phyloP scores from a whole-genome alignment of 805 yeast species.

The Pichia thaimueangensis region DNA sequence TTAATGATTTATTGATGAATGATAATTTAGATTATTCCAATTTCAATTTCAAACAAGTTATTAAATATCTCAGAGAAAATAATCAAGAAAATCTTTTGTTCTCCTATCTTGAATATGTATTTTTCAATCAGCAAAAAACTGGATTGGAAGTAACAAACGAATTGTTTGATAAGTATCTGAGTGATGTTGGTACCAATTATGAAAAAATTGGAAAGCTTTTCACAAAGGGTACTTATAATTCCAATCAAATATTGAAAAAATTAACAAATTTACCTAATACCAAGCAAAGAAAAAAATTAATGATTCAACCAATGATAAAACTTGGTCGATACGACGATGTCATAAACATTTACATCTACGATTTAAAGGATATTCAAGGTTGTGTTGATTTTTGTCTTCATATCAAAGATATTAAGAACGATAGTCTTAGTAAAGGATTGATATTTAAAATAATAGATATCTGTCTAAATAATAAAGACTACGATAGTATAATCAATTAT shows the following conservation, averaged over 20 bases:
- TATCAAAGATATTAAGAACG: slow-evolving; percentile 30
- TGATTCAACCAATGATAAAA: slow-evolving; percentile 52
- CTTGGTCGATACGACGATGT: slow-evolving; percentile 58
- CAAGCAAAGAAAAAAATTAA: slow-evolving; percentile 33
- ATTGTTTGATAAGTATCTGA: slow-evolving; percentile 41
- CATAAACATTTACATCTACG: slow-evolving; percentile 52
- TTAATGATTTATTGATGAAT: slow-evolving; percentile 53
- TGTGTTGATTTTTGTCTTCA: slow-evolving; percentile 58
- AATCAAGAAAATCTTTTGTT: slow-evolving; percentile 26
- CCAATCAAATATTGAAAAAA: slow-evolving; percentile 28
- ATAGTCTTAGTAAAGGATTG: slow-evolving; percentile 18
- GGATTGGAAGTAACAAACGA: slow-evolving; percentile 36
- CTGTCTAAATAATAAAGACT: slow-evolving; percentile 22
- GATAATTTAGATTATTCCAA: slow-evolving; percentile 47
- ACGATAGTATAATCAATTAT: slow-evolving; percentile 25
- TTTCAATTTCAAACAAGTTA: slow-evolving; percentile 31
- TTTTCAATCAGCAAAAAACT: slow-evolving; percentile 34
- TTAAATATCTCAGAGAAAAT: slow-evolving; percentile 39
- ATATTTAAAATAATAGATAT: slow-evolving; percentile 46
- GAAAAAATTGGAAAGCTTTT: slow-evolving; percentile 33
- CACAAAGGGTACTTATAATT: slow-evolving; percentile 31
- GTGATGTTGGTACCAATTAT: slow-evolving; percentile 18
- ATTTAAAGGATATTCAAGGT: slow-evolving; percentile 46
- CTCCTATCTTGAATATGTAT: slow-evolving; percentile 47
- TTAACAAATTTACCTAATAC: slow-evolving; percentile 16